phyloP scores from a whole-genome alignment of 1,284 basidiomycete genomes.

The Mycosarcoma mackinlayi region DNA sequence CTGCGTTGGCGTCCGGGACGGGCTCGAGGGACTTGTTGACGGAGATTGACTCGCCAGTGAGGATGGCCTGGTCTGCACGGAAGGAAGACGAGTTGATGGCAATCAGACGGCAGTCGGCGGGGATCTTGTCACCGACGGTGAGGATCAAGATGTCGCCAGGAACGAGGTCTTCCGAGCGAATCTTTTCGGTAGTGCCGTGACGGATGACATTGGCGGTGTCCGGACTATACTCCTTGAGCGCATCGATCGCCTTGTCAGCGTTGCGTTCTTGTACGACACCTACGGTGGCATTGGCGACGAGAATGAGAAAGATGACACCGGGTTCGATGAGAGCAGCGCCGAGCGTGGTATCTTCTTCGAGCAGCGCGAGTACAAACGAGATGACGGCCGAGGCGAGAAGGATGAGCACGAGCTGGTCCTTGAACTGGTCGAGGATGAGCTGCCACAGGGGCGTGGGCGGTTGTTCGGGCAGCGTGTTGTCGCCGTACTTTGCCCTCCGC shows the following conservation, averaged over 20 bases:
- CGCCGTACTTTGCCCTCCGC: slow-evolving; percentile 49
- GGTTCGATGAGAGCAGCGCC: slow-evolving; percentile 66
- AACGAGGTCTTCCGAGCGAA: slow-evolving; percentile 60
- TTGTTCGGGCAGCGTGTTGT: slow-evolving; percentile 79
- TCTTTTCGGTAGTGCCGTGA: slow-evolving; percentile 40
- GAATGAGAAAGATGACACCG: slow-evolving; percentile 66
- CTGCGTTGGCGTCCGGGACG: slow-evolving; percentile 56
- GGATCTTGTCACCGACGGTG: slow-evolving; percentile 66
- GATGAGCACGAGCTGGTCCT: slow-evolving; percentile 67
- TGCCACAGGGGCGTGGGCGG: slow-evolving; percentile 89
- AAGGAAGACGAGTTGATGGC: slow-evolving; percentile 62
- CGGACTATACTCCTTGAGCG: slow-evolving; percentile 65
- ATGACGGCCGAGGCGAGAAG: slow-evolving; percentile 65
- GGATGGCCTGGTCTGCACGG: slow-evolving; percentile 66
- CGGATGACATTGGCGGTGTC: slow-evolving; percentile 63
- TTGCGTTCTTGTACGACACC: slow-evolving; percentile 67
- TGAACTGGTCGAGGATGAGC: slow-evolving; percentile 95
- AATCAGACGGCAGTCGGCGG: slow-evolving; percentile 65
- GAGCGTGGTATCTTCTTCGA: slow-evolving; percentile 62
- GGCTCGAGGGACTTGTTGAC: slow-evolving; percentile 62
- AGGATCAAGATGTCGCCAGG: slow-evolving; percentile 66
- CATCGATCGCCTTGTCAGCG: slow-evolving; percentile 67
- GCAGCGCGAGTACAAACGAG: slow-evolving; percentile 64
- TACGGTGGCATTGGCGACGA: slow-evolving; percentile 67
- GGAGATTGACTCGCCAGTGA: slow-evolving; percentile 65